Evolutionary conservation across 164 flowering plant species (phyloP).

Genomic region (Protea cynaroides): DNA sequence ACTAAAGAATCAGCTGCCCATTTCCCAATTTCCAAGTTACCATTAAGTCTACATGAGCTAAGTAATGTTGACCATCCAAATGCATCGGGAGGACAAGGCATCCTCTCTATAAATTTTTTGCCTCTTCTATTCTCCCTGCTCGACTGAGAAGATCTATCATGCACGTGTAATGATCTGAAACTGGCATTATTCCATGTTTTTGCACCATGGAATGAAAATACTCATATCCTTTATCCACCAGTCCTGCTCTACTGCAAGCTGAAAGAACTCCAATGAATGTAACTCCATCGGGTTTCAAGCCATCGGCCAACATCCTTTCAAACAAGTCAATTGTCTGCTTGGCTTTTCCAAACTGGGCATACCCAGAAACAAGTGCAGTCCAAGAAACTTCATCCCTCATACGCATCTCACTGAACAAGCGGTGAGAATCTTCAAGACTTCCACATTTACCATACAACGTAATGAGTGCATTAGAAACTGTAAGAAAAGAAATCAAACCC

Average conservation of each 20-base stretch:
- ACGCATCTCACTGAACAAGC: constrained; percentile 59
- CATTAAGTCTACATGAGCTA: constrained; percentile 70
- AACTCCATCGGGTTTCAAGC: constrained; percentile 73
- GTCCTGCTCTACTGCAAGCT: constrained; percentile 89
- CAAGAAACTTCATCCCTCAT: constrained; percentile 76
- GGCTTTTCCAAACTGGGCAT: constrained; percentile 85
- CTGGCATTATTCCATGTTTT: constrained; percentile 48
- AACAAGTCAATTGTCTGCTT: constrained; percentile 57
- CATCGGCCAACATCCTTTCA: constrained; percentile 58
- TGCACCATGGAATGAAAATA: constrained; percentile 60
- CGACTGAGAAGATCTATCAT: constrained; percentile 83
- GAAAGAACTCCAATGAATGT: constrained; percentile 81
- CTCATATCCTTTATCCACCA: constrained; percentile 55
- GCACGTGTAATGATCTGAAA: constrained; percentile 73
- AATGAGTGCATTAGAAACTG: constrained; percentile 76
- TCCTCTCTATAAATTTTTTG: constrained; percentile 50
- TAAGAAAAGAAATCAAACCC: constrained; percentile 49
- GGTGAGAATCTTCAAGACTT: constrained; percentile 16
- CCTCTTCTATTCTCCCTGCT: constrained; percentile 74
- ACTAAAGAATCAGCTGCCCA: constrained; percentile 80
- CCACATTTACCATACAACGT: constrained; percentile 71
- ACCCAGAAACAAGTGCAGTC: constrained; percentile 78
- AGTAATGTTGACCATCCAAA: constrained; percentile 73
- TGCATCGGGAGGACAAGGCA: constrained; percentile 74
- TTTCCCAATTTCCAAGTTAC: constrained; percentile 74